Evolutionary conservation across 2,329 filamentous ascomycete genomes (phyloP).

Genomic region (Akanthomyces lecanii): DNA sequence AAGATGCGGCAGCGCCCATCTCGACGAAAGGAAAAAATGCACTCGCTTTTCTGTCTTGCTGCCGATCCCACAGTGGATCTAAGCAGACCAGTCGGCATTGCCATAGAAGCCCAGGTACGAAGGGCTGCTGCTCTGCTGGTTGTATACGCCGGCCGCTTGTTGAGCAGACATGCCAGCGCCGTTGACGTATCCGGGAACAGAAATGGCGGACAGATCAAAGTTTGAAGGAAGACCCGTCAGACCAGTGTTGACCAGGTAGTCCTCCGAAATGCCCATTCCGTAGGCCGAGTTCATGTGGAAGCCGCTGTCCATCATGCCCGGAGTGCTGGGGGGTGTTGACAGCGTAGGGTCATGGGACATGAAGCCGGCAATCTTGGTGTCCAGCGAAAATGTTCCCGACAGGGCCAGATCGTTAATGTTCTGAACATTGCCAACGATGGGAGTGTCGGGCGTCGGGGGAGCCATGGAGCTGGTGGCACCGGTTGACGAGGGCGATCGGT

Average conservation of each 20-base stretch:
- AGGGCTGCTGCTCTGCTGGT: slow-evolving; percentile 23
- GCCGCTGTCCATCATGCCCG: slow-evolving; percentile 42
- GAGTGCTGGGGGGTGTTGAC: slow-evolving; percentile 52
- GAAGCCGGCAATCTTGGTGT: slow-evolving; percentile 29
- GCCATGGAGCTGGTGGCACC: slow-evolving; percentile 39
- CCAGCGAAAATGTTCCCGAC: slow-evolving; percentile 30
- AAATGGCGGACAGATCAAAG: slow-evolving; percentile 37
- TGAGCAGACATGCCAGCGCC: slow-evolving; percentile 27
- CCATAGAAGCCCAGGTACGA: slow-evolving; percentile 2
- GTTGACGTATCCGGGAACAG: slow-evolving; percentile 44
- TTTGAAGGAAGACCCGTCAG: slow-evolving; percentile 43
- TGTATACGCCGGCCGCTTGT: slow-evolving; percentile 34
- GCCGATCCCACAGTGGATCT: neutral
- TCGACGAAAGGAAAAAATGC: neutral
- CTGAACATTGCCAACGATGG: slow-evolving; percentile 37
- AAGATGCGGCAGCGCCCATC: slow-evolving; percentile 4
- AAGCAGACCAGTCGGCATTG: slow-evolving; percentile 8
- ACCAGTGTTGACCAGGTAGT: slow-evolving; percentile 46
- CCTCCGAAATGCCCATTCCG: slow-evolving; percentile 41
- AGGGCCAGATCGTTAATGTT: slow-evolving; percentile 37
- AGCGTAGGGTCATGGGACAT: slow-evolving; percentile 41
- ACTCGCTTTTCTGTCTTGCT: neutral
- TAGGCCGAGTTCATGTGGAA: slow-evolving; percentile 38
- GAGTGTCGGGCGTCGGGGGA: slow-evolving; percentile 48
- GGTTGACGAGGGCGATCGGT: slow-evolving; percentile 39